These are phyloP conservation scores for Vaccinium darrowii DNA, from an alignment of 148 eudicot genomes.

Conservation along the genomic window DNA sequence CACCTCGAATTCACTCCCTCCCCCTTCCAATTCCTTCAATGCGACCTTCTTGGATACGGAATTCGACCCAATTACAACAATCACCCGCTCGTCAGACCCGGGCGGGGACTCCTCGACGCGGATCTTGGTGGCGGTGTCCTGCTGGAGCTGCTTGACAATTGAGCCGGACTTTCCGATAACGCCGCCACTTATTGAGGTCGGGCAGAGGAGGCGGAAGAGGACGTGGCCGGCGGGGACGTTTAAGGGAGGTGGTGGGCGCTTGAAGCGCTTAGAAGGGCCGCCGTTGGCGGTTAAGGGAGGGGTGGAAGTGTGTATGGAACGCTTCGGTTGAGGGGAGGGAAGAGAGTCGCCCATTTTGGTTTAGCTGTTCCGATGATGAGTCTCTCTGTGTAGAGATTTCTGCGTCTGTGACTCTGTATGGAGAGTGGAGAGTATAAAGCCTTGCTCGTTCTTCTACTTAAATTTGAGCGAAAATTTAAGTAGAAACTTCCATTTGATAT, in stretches of 20 bases:
- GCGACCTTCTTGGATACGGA: slow-evolving; percentile 20
- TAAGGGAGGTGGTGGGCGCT: slow-evolving; percentile 27
- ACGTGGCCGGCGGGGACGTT: slow-evolving; percentile 41
- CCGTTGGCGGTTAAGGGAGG: slow-evolving; percentile 12
- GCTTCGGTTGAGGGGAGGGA: slow-evolving; percentile 16
- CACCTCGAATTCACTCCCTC: slow-evolving; percentile 26
- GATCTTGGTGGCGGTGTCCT: slow-evolving; percentile 48
- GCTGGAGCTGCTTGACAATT: slow-evolving; percentile 58
- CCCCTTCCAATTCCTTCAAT: slow-evolving; percentile 4
- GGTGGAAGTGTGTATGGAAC: slow-evolving; percentile 5
- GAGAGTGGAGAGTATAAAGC: too few species aligned
- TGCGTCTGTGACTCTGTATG: neutral
- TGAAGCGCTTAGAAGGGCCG: slow-evolving; percentile 17
- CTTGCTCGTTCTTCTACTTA: too few species aligned
- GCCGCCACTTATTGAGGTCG: slow-evolving; percentile 54
- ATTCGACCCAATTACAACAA: slow-evolving; percentile 35
- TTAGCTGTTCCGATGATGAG: too few species aligned
- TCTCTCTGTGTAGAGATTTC: neutral
- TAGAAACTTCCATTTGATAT: too few species aligned
- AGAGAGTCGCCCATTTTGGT: neutral
- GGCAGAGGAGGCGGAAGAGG: slow-evolving; percentile 64
- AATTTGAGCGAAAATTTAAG: too few species aligned
- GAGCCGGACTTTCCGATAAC: slow-evolving; percentile 76
- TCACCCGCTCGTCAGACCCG: slow-evolving; percentile 48
- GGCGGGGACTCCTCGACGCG: slow-evolving; percentile 51